Base-by-base conservation (phyloP, 192 early-diverging fungal genomes). In the Linnemannia zychae region DNA sequence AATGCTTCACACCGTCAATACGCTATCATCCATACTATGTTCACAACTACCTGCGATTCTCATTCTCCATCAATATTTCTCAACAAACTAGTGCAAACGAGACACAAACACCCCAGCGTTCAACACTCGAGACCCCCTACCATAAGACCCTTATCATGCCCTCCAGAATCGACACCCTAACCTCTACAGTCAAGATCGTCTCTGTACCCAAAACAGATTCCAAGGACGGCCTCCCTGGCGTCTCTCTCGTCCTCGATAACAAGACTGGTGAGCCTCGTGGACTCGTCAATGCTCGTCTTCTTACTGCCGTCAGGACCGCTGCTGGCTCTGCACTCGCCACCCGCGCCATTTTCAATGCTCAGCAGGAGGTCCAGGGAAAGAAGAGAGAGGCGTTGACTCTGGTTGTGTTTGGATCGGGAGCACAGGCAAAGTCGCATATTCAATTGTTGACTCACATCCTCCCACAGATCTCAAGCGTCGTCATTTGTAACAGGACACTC, bases 321-420 rank as follows among this genome's bases (percentile, higher is more conserved):
- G 91, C 91, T 76, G 89, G 88, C 22, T 90, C 88, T 22, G 91
- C 88, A 6, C 71, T 92, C 12, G 89, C 91, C 18, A 90, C 89
- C 0, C 86, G 77, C 0, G 74, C 66, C 57, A 72, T 87, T 67
- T 89, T 82, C 70, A 78, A 4, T 17, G 71, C n/a, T 22, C 38
- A 34, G 33, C 1, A 33, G 2, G n/a, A 69, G 15, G 31, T 34
- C 33, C 40, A 70, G 28, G 31, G 11, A 1, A 31, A 49, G 38
- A 7, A 33, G 22, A 63, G 60, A 3, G 44, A 71, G 7, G 63
- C 75, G 0, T 76, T 87, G 24, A 80, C 85, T 7, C 50, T 92
- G 74, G 77, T 90, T 5, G 74, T 91, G 15, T 88, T 92, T 78
- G 91, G 91, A 46, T 84, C 91, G 6, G 91, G 91, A 31, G 90